These are phyloP conservation scores for Monosiga brevicollis DNA, from an alignment of 78 protist species.

Conservation along the genomic window DNA sequence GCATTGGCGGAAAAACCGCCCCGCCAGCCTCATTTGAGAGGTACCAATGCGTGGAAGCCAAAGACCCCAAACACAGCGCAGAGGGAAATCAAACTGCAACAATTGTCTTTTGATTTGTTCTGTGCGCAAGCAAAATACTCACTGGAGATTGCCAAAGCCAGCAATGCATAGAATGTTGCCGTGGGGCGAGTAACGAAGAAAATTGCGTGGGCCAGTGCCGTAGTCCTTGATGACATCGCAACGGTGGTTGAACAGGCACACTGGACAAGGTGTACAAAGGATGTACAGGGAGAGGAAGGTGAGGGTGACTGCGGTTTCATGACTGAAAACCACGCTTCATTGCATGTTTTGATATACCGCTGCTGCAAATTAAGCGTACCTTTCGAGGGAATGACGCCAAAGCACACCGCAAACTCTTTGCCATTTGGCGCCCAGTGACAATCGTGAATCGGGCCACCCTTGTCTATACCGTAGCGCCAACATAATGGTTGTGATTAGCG, in stretches of 20 bases:
- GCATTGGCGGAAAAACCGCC: too few species aligned
- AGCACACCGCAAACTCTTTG: neutral
- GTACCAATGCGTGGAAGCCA: too few species aligned
- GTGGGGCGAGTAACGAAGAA: neutral
- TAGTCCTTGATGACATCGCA: neutral
- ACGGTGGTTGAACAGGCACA: neutral
- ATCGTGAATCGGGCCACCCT: neutral
- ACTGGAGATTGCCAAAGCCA: neutral
- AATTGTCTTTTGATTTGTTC: too few species aligned
- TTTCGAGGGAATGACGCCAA: neutral
- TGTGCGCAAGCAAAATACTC: too few species aligned
- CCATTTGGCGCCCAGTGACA: neutral
- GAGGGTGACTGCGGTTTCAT: neutral
- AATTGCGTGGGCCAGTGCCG: neutral
- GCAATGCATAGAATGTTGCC: neutral
- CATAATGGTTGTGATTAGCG: neutral
- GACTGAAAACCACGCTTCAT: neutral
- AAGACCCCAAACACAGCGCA: too few species aligned
- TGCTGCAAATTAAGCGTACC: neutral
- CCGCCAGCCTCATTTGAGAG: too few species aligned
- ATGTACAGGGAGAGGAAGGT: neutral
- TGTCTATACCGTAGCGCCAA: neutral
- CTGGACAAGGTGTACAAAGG: neutral
- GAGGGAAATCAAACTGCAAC: too few species aligned
- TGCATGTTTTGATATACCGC: too few species aligned